Evolutionary conservation across 495 filamentous ascomycete species (phyloP).

Genomic region (Astrothelium macrocarpum): DNA sequence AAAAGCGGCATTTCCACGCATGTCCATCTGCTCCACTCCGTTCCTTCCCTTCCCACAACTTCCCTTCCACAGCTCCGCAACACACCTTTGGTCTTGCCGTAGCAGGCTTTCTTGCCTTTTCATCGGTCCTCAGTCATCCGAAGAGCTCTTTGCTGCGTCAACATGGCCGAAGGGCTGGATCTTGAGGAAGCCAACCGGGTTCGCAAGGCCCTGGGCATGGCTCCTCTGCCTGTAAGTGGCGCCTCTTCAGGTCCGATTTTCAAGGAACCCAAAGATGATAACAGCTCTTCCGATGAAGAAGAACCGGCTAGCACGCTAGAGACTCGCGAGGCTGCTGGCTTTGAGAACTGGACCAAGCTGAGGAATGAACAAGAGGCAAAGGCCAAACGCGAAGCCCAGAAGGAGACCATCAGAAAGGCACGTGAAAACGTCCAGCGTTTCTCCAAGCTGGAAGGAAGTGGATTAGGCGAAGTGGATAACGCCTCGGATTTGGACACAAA

Average conservation of each 20-base stretch:
- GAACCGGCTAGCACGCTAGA: slow-evolving; percentile 68
- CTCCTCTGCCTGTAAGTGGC: slow-evolving; percentile 77
- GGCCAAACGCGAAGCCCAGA: slow-evolving; percentile 63
- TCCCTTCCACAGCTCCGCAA: no score
- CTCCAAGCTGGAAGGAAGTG: slow-evolving; percentile 64
- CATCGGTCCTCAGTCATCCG: no score
- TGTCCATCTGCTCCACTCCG: background rate
- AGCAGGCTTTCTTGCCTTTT: no score
- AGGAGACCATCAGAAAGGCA: slow-evolving; percentile 74
- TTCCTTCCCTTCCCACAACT: background rate
- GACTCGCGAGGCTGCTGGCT: slow-evolving; percentile 63
- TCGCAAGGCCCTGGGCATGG: slow-evolving; percentile 78
- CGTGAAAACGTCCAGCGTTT: slow-evolving; percentile 71
- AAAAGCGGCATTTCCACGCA: background rate
- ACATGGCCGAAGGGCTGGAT: slow-evolving; percentile 68
- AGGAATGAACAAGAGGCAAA: slow-evolving; percentile 57
- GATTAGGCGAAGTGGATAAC: slow-evolving; percentile 63
- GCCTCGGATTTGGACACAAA: slow-evolving; percentile 65
- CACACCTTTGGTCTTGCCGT: no score
- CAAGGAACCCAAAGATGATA: slow-evolving; percentile 43
- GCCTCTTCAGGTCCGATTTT: slow-evolving; percentile 46
- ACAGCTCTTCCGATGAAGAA: slow-evolving; percentile 41
- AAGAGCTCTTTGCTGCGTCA: slow-evolving; percentile 27
- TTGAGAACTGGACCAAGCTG: slow-evolving; percentile 62
- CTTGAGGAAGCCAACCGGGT: slow-evolving; percentile 95